Base-by-base conservation (phyloP, 495 filamentous ascomycete species). In the Hyaloscypha hepaticicola region DNA sequence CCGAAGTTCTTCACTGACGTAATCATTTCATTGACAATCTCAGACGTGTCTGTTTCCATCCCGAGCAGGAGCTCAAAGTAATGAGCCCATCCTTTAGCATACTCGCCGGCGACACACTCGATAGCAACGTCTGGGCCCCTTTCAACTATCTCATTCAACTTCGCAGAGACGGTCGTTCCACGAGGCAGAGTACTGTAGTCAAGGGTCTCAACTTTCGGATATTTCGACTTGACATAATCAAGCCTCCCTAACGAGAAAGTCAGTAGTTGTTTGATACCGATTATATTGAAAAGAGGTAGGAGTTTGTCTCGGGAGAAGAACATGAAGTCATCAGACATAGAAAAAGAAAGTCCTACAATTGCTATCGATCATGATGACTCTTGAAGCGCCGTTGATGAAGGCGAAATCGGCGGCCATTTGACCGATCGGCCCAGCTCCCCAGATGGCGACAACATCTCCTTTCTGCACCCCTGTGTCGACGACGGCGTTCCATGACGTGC, bases 21-120 rank as follows among this genome's bases (percentile, higher is more conserved):
- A 48, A 97, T 84, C 86, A 92, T 91, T 77, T 97, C 91, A 70
- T 97, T 97, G 62, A 96, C 49, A 53, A 95, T 87, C 77, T 96
- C 93, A 51, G 86, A 88, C 4, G 89, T 91, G 73, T 96, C 93
- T 3, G 91, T 96, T 75, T 97, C 93, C 53, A 89, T 72, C 0
- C 90, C 90, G 0, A 93, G 27, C 33, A 31, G n/a, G 16, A 28
- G 56, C 56, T 58, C 27, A 24, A 58, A 28, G 33, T 28, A 34
- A 33, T 58, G 56, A 9, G 33, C 33, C 27, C 33, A 34, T 0
- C 56, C 56, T 45, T 58, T 58, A 7, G 56, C 33, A 58, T 58
- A 58, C 16, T 45, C 38, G 38, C 38, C 38, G 16, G 38, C 90
- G 0, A 87, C 91, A 71, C 90, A 94, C 76, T 96, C 93, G 25